phyloP scores from a whole-genome alignment of 2,329 filamentous ascomycete genomes.

The Fusarium paranaense region DNA sequence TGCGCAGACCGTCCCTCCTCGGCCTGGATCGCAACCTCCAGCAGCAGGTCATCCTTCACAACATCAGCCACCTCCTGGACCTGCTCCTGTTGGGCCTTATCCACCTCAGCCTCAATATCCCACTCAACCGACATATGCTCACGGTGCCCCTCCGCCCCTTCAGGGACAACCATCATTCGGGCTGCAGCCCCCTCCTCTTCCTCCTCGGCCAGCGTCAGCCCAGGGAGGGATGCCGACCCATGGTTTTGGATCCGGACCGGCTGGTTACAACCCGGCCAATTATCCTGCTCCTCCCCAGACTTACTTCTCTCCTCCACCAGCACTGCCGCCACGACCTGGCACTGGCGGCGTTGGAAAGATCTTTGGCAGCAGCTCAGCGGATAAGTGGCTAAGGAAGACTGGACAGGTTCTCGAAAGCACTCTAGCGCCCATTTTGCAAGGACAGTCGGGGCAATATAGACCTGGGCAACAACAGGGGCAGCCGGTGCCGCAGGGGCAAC shows the following conservation, averaged over 20 bases:
- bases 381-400: conserved; percentile 52
- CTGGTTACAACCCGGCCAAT: conserved; percentile 38
- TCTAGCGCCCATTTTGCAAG: conserved; percentile 47
- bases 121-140: conserved; percentile 38
- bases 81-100: conserved; percentile 9
- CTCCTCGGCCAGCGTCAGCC: conserved; percentile 42
- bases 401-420: conserved; percentile 50
- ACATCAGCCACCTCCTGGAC: conserved; percentile 23
- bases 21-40: conserved; percentile 28
- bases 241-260: conserved; percentile 37
- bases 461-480: conserved; percentile 8
- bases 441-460: conserved; percentile 22
- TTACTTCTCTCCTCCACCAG: conserved; percentile 43
- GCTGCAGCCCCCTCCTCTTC: conserved; percentile 42
- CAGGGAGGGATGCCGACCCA: conserved; percentile 26
- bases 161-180: conserved; percentile 22
- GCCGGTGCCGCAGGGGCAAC: conserved; percentile 21
- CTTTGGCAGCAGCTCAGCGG: conserved; percentile 49
- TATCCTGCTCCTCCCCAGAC: conserved; percentile 51
- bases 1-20: conserved; percentile 16
- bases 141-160: conserved; percentile 11
- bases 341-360: conserved; percentile 34
- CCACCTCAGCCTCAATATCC: conserved; percentile 38
- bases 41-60: conserved; percentile 18
- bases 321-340: conserved; percentile 33